Base-by-base conservation (phyloP, 2,329 filamentous ascomycete genomes). In the Spiromastix sp. region DNA sequence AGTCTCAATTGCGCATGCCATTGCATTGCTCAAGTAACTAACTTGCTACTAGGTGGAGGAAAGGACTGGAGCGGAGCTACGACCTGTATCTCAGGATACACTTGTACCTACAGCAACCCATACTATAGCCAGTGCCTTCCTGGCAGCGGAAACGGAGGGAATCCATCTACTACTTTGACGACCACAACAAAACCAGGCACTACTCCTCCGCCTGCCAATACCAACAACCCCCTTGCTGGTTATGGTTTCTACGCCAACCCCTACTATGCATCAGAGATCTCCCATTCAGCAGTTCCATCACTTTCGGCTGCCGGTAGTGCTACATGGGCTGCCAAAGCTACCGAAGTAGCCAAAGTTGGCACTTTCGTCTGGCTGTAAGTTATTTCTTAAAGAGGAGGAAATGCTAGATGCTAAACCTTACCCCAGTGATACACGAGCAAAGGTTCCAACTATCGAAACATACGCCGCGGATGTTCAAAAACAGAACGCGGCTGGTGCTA, bases 211-310 rank as follows among this genome's bases (percentile, higher is more conserved):
- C 21, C 21, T 7, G 16, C 29, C n/a, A 31, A 31, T 18, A 11
- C 66, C 10, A 75, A 74, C 20, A 72, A 72, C 46, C 66, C 67
- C 0, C 70, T 71, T 39, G 54, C 55, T 7, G 68, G 67, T 13
- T 62, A 66, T 39, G 56, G 65, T 40, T 60, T 68, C 30, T 72
- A 70, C 40, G 63, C 61, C 19, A 72, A 72, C 45, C 59, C 66
- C 3, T 71, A 67, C 53, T 72, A 72, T 50, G 59, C 68, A 3
- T 59, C 68, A 3, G 68, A 72, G 44, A 63, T 72, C 22, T 61
- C 64, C 37, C 66, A 52, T 22, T 57, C 68, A 12, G 79, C 79
- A 5, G 69, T 82, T 13, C 78, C 79, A 6, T 72, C 71, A 11
- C 57, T 84, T 40, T 71, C 71, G 7, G 66, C 70, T 4, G 63